Evolutionary conservation across 441 rosid genomes (phyloP).

Genomic region (Omphalea diandra): DNA sequence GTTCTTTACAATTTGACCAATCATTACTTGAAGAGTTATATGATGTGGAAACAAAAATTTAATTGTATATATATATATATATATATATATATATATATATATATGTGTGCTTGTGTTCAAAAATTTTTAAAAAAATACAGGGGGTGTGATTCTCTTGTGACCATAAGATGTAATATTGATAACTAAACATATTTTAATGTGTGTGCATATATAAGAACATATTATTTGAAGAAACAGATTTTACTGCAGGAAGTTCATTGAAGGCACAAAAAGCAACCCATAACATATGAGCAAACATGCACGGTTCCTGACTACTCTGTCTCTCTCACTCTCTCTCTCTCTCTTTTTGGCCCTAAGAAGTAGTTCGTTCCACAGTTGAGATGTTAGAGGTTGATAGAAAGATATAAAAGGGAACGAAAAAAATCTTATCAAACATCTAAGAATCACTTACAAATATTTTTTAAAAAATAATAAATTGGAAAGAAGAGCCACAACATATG

Average conservation of each 20-base stretch:
- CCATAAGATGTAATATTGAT: no score
- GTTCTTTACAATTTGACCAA: no score
- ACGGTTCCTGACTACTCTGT: constrained; percentile 17
- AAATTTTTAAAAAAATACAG: no score
- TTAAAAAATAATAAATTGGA: constrained; percentile 9
- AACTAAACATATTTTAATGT: no score
- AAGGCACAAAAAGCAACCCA: constrained; percentile 34
- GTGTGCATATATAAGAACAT: no score
- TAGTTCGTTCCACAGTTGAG: constrained; percentile 35
- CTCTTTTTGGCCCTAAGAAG: background rate
- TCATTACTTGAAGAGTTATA: no score
- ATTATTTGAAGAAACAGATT: constrained; percentile 1
- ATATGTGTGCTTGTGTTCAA: no score
- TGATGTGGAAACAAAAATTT: no score
- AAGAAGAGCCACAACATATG: constrained; percentile 40
- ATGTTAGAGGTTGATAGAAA: constrained; percentile 31
- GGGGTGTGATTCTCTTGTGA: no score
- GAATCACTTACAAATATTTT: no score
- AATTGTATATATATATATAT: no score
- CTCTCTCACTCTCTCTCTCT: constrained; percentile 12
- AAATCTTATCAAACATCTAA: constrained; percentile 40
- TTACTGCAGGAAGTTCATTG: constrained; percentile 24
- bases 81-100: no score
- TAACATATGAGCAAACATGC: constrained; percentile 26
- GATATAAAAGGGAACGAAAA: constrained; percentile 46